These are phyloP conservation scores for Aspergillus arachidicola DNA, from an alignment of 2,329 filamentous ascomycete genomes.

Conservation along the genomic window DNA sequence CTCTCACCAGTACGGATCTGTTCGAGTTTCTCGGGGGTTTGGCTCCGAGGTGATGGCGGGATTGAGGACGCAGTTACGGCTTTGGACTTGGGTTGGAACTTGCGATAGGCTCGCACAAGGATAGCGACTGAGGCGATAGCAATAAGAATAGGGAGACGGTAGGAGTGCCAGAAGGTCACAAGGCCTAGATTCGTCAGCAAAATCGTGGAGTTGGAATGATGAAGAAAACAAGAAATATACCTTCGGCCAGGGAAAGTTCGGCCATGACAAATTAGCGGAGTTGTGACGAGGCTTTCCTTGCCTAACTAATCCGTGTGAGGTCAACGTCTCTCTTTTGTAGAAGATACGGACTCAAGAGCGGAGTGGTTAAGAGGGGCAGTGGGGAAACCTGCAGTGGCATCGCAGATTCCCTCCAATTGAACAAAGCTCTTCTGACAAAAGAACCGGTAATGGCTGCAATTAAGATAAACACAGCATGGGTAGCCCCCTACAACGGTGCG, in stretches of 20 bases:
- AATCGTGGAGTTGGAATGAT: background rate
- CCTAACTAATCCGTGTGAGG: background rate
- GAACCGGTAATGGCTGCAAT: background rate
- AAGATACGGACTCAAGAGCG: background rate
- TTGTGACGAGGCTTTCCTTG: background rate
- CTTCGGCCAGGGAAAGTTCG: background rate
- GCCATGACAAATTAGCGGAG: background rate
- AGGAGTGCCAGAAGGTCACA: slow-evolving; percentile 50
- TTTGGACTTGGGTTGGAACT: slow-evolving; percentile 27
- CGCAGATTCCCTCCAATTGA: background rate
- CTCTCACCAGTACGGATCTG: slow-evolving; percentile 9
- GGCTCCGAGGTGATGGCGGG: slow-evolving; percentile 34
- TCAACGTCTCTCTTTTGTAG: background rate
- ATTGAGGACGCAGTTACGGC: slow-evolving; percentile 32
- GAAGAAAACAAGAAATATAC: background rate
- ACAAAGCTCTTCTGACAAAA: background rate
- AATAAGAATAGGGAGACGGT: slow-evolving; percentile 50
- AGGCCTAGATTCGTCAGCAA: slow-evolving; percentile 31
- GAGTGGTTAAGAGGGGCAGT: background rate
- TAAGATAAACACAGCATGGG: background rate
- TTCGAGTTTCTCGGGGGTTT: slow-evolving; percentile 27
- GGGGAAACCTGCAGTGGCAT: background rate
- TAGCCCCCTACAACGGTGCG: background rate
- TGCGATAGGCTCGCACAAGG: slow-evolving; percentile 29
- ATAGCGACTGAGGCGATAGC: slow-evolving; percentile 41